Evolutionary conservation across 73 alveolate genomes (phyloP), one percentile per base, ranked within the genome.

Genomic region (Tetrahymena malaccensis): DNA sequence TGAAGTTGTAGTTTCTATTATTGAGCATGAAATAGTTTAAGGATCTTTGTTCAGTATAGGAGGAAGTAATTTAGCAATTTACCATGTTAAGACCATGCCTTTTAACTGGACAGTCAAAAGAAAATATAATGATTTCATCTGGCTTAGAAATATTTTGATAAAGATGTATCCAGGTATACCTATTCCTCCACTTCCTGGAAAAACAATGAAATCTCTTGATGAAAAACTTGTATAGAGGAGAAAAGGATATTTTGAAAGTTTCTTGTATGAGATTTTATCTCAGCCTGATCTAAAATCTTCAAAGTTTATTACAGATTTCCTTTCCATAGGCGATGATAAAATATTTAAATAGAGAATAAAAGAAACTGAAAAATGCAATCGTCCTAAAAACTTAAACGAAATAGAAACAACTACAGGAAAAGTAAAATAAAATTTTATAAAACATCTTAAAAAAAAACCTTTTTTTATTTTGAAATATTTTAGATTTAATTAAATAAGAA

Each of bases 61-160:
- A 19, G 89, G 89, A 22, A 70, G 89, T 33, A 70, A 70, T 70
- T 27, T 70, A 70, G 89, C 89, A 0, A 70, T 70, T n/a, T 96
- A 96, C 95, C 93, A 96, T 34, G 94, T 96, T 22, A n/a, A 55
- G 27, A 96, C 99, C 7, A 89, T 93, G 85, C 98, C 99, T 9
- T 95, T 97, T 43, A 98, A 97, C 37, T 98, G 98, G 98, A 94
- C 56, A 55, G 98, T 96, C 1, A 94, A 96, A 94, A 50, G 99
- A 85, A 95, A 96, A 55, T 95, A 97, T 93, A 94, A 96, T 93
- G 99, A 98, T 93, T 98, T 98, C 84, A 34, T 89, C 16, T 85
- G 97, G 96, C 97, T 98, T 5, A 95, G 99, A 94, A 98, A 98
- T 21, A 94, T 97, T 57, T 93, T 98, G 21, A 43, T 93, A 15